Conservation (phyloP, 1,284 basidiomycete genomes). For the Ganoderma sinense region DNA sequence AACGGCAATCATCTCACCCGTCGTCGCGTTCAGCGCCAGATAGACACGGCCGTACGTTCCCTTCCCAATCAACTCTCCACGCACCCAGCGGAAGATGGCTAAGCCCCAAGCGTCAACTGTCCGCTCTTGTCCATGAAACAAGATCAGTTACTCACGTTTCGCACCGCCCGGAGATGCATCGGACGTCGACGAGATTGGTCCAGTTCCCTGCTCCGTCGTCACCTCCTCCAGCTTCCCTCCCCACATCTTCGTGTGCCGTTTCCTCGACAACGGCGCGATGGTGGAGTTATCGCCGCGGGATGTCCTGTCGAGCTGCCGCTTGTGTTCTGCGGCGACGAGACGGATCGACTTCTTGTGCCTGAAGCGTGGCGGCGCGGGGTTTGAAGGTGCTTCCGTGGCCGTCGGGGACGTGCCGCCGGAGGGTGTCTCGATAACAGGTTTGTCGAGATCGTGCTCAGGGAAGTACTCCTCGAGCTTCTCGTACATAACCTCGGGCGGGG, state of each 20-base stretch:
- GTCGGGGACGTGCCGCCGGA: conserved; percentile 84
- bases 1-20: conserved; percentile 99
- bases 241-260: conserved; percentile 96
- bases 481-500: conserved; percentile 93
- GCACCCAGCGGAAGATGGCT: conserved; percentile 98
- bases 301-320: conserved; percentile 69
- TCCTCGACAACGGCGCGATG: conserved; percentile 65
- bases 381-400: conserved; percentile 61
- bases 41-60: conserved; percentile 98
- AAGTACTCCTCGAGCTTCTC: conserved; percentile 96
- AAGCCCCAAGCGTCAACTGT: conserved; percentile 8
- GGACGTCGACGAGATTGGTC: conserved; percentile 52
- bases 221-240: conserved; percentile 95
- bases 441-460: conserved; percentile 95
- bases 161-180: conserved; percentile 65
- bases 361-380: conserved; percentile 48
- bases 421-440: conserved; percentile 89
- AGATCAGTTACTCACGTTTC: conserved; percentile 56
- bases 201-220: conserved; percentile 70
- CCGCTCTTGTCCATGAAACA: conserved; percentile 4
- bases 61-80: conserved; percentile 96
- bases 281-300: conserved; percentile 58
- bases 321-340: conserved; percentile 86
- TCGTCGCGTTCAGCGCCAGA: conserved; percentile 96
- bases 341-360: conserved; percentile 90